Base-by-base conservation (phyloP, 2,329 filamentous ascomycete species). In the Trichoderma breve region DNA sequence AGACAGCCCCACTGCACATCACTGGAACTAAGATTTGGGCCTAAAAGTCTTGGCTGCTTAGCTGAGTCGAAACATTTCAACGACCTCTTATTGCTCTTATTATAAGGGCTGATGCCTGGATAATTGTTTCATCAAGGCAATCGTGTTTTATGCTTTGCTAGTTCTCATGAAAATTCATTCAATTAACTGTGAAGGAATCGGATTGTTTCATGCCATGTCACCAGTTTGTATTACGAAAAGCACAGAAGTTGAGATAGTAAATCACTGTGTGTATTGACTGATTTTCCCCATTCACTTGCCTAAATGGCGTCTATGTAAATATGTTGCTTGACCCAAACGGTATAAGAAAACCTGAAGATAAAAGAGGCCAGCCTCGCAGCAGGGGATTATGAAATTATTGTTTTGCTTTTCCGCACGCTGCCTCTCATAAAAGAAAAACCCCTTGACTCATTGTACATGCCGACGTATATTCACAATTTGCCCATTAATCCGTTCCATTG, bases 41-140 rank as follows among this genome's bases (percentile, higher is more conserved):
- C 63, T 66, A 57, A 57, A 67, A 57, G 64, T 36, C 64, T 67
- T 67, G 64, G 64, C 63, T 39, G 30, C 64, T 67, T n/a, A 55
- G 47, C 53, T 36, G 47, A 24, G 47, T 24, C 34, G 21, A 63
- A 43, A 11, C 21, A 15, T 55, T 30, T 67, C 64, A 28, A 57
- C 64, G 9, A 51, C 12, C 47, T 26, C 34, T 11, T 11, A 1
- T 11, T 34, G 32, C 34, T 36, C 34, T 58, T 39, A 18, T 32
- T 18, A 6, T 36, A 36, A 18, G 36, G 18, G 15, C 15, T 24
- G 3, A 39, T 39, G 15, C 6, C 7, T 43, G 39, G 1, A 43
- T 9, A 43, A n/a, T n/a, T 9, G 39, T 43, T 43, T 43, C 39
- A n/a, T 12, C 9, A 18, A 6, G 7, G 18, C 4, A 15, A 6